Percentiles rank a stretch among this genome's conserved stretches.
These are phyloP conservation scores for Pleurotus platypus DNA, from an alignment of 768 basidiomycete species.

Conservation along the genomic window DNA sequence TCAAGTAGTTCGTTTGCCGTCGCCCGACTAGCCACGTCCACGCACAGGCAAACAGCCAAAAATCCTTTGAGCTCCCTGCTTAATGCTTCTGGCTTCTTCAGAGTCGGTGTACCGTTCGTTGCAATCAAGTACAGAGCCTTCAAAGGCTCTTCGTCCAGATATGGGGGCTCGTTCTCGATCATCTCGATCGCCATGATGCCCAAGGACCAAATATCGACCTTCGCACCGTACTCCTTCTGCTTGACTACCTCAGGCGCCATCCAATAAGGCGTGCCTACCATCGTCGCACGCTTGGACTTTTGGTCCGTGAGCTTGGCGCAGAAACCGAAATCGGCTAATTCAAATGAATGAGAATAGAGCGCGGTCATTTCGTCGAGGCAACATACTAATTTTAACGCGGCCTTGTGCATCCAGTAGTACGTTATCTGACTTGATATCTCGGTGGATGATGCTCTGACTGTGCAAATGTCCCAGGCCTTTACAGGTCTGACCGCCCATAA, in stretches of 20 bases:
- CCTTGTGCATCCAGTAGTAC: conserved; percentile 91
- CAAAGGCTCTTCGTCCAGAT: conserved; percentile 91
- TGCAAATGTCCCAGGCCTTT: conserved; percentile 92
- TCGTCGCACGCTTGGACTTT: conserved; percentile 96
- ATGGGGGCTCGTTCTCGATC: conserved; percentile 97
- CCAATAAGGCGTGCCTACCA: conserved; percentile 98
- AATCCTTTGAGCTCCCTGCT: conserved; percentile 94
- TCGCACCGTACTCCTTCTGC: conserved; percentile 95
- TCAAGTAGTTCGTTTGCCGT: conserved; percentile 83
- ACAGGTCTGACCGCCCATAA: conserved; percentile 64
- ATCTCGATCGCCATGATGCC: conserved; percentile 99
- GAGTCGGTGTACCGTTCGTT: conserved; percentile 95
- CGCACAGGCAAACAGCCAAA: conserved; percentile 96
- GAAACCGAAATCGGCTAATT: conserved; percentile 90
- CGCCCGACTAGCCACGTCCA: conserved; percentile 91
- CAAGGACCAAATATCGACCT: conserved; percentile 95
- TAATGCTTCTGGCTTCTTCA: conserved; percentile 93
- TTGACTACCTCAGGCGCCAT: conserved; percentile 99
- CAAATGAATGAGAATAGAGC: neutral
- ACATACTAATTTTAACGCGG: conserved; percentile 95
- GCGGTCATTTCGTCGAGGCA: neutral
- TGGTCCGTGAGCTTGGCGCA: conserved; percentile 95
- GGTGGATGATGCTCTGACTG: conserved; percentile 91
- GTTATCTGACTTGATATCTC: conserved; percentile 97
- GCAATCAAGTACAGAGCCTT: conserved; percentile 95